Conservation (phyloP, 2,329 filamentous ascomycete species). For the Stagonosporopsis chrysanthemi region DNA sequence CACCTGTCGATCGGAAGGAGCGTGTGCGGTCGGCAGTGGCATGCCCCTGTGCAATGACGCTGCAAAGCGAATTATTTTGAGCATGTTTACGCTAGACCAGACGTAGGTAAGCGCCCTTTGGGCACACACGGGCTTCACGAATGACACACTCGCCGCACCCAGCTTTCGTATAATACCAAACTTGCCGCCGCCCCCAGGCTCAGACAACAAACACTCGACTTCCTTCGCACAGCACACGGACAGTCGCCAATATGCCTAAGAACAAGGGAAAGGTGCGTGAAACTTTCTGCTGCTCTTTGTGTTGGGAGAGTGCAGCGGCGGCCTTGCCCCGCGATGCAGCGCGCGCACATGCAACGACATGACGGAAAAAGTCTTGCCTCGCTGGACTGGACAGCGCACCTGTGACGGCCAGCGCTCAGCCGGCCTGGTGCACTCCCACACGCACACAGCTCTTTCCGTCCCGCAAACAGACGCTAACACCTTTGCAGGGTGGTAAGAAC, state of each 20-base stretch:
- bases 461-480: conserved; percentile 22
- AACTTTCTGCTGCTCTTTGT: not conserved
- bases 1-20: not conserved
- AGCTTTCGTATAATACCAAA: conserved; percentile 12
- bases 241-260: conserved; percentile 80
- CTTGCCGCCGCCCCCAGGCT: conserved; percentile 13
- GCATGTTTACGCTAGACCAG: not conserved
- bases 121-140: conserved; percentile 6
- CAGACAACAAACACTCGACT: conserved; percentile 19
- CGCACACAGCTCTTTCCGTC: not conserved
- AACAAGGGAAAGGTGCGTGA: conserved; percentile 94
- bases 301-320: conserved; percentile 14
- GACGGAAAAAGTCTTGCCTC: conserved; percentile 21
- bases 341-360: conserved; percentile 20
- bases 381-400: conserved; percentile 11
- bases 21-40: conserved; percentile 1
- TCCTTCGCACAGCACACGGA: conserved; percentile 12
- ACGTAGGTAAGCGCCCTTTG: not conserved
- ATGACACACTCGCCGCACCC: conserved; percentile 15
- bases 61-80: not conserved
- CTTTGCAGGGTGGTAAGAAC: conserved; percentile 88
- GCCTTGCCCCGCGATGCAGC: conserved; percentile 29
- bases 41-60: conserved; percentile 10
- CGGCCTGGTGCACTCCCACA: no score
- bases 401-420: conserved; percentile 9